A percentile compares a stretch with the other conserved stretches of the same genome.
phyloP scores from a whole-genome alignment of 2,329 filamentous ascomycete genomes.

The Remersonia thermophila region DNA sequence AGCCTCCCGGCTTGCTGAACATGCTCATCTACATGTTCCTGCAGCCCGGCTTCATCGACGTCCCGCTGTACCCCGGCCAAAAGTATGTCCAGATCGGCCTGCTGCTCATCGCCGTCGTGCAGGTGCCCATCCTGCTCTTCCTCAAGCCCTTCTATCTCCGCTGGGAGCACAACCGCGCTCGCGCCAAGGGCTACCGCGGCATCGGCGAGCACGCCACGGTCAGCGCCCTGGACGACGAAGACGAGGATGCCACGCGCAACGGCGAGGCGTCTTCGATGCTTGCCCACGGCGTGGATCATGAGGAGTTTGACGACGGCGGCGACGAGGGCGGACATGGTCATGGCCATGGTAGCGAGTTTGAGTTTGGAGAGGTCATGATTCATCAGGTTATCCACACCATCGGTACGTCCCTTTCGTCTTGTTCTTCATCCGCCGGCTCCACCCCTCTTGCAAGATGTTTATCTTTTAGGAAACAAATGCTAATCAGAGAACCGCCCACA shows the following conservation, averaged over 20 bases:
- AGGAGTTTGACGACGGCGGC: too few species aligned
- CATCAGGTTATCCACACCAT: constrained; percentile 99
- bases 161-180: constrained; percentile 82
- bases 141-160: constrained; percentile 93
- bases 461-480: neutral
- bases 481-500: constrained; percentile 22
- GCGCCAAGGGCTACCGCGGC: constrained; percentile 80
- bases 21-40: constrained; percentile 99
- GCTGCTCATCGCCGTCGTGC: constrained; percentile 67
- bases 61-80: constrained; percentile 62
- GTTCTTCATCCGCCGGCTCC: neutral
- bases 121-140: constrained; percentile 85
- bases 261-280: constrained; percentile 80
- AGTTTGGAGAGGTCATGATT: constrained; percentile 96
- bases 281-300: constrained; percentile 59
- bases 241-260: constrained; percentile 41
- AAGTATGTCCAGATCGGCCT: constrained; percentile 62
- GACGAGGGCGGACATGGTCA: constrained; percentile 46
- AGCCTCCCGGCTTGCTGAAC: constrained; percentile 82
- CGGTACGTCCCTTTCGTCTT: constrained; percentile 44
- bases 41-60: constrained; percentile 59
- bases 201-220: constrained; percentile 82
- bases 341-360: constrained; percentile 68
- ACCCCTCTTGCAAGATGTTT: too few species aligned
- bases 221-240: constrained; percentile 81